Conservation (phyloP, 2,329 filamentous ascomycete species). For the Hymenoscyphus fraxineus region DNA sequence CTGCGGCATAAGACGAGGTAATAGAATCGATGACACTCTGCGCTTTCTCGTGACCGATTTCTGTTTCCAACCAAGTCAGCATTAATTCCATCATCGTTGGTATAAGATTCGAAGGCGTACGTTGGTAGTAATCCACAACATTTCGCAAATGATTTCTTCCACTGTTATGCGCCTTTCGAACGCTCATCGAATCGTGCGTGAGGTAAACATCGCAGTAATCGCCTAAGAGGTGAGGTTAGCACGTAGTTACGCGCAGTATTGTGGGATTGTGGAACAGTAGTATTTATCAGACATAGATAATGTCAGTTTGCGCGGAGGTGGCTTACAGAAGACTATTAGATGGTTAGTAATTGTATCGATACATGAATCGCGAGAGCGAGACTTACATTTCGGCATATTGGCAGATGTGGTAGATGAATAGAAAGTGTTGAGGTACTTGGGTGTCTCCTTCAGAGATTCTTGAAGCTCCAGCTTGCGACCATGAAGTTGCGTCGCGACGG, state of each 20-base stretch:
- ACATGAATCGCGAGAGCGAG: constrained; percentile 8
- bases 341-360: constrained; percentile 36
- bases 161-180: constrained; percentile 96
- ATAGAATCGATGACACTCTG: constrained; percentile 98
- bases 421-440: not conserved
- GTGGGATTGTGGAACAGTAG: not conserved
- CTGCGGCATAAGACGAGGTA: constrained; percentile 89
- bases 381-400: constrained; percentile 87
- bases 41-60: constrained; percentile 97
- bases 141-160: constrained; percentile 96
- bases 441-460: not conserved
- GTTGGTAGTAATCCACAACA: constrained; percentile 97
- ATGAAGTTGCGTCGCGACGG: constrained; percentile 11
- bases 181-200: constrained; percentile 99
- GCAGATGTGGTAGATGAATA: constrained; percentile 7
- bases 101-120: constrained; percentile 43
- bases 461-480: not conserved
- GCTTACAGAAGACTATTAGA: constrained; percentile 66
- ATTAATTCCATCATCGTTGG: not conserved
- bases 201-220: constrained; percentile 99
- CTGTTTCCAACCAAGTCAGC: constrained; percentile 41
- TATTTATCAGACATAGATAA: constrained; percentile 1
- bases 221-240: constrained; percentile 42
- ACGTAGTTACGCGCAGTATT: constrained; percentile 8
- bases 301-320: constrained; percentile 10